phyloP scores from a whole-genome alignment of 306 rosid genomes.

The Vicia faba region DNA sequence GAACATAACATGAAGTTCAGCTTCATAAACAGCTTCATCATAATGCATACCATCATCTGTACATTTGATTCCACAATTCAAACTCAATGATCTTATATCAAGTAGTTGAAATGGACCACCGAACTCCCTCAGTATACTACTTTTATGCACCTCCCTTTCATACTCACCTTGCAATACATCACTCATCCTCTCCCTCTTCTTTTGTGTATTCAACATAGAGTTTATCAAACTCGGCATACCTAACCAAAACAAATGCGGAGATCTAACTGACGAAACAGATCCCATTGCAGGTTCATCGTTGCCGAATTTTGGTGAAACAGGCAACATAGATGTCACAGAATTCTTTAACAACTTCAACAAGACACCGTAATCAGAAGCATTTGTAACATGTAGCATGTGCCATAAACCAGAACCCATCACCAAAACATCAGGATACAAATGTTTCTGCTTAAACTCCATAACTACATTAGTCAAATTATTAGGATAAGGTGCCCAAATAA shows the following conservation, averaged over 20 bases:
- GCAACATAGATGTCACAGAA: slow-evolving; percentile 57
- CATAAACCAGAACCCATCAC: slow-evolving; percentile 87
- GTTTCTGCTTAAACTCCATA: slow-evolving; percentile 50
- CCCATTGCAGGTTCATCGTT: slow-evolving; percentile 46
- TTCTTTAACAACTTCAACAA: slow-evolving; percentile 48
- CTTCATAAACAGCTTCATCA: slow-evolving; percentile 76
- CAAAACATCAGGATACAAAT: slow-evolving; percentile 69
- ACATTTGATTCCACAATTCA: slow-evolving; percentile 91
- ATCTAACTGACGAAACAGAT: slow-evolving; percentile 47
- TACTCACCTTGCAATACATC: slow-evolving; percentile 60
- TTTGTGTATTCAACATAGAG: slow-evolving; percentile 80
- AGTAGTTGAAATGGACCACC: slow-evolving; percentile 78
- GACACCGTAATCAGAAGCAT: slow-evolving; percentile 62
- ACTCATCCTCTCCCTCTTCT: slow-evolving; percentile 89
- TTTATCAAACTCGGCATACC: slow-evolving; percentile 82
- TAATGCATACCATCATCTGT: slow-evolving; percentile 95
- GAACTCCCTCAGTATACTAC: slow-evolving; percentile 56
- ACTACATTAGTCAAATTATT: slow-evolving; percentile 64
- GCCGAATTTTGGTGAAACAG: slow-evolving; percentile 53
- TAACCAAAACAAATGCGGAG: slow-evolving; percentile 86
- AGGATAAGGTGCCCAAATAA: slow-evolving; percentile 82
- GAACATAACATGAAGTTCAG: slow-evolving; percentile 72
- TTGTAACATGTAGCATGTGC: slow-evolving; percentile 77
- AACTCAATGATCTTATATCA: slow-evolving; percentile 79
- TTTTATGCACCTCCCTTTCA: slow-evolving; percentile 52